These are phyloP conservation scores for Sphagnum contortum DNA, from an alignment of 225 moss, liverwort and hornwort species.

Conservation along the genomic window DNA sequence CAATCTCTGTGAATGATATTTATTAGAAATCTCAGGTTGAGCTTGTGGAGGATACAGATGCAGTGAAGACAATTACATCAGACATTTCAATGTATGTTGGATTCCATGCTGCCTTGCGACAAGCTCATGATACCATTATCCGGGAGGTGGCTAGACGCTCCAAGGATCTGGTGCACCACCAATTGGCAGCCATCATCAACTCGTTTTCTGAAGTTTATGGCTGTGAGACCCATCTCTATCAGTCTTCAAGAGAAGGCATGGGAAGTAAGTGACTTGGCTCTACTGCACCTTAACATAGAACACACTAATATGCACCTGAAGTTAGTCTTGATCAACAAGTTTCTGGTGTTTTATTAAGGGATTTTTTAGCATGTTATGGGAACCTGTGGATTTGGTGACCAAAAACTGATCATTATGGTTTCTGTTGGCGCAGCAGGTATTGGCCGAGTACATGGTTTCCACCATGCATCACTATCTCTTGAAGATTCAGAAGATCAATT, in stretches of 20 bases:
- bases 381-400: too few species aligned
- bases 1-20: too few species aligned
- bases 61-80: conserved; percentile 17
- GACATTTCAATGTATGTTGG: conserved; percentile 61
- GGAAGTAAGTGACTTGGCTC: conserved; percentile 7
- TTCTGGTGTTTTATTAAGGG: too few species aligned
- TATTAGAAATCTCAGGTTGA: too few species aligned
- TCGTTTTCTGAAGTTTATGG: conserved; percentile 41
- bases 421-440: conserved; percentile 10
- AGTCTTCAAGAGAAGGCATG: conserved; percentile 17
- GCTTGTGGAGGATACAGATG: conserved; percentile 12
- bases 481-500: conserved; percentile 16
- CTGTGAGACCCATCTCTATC: conserved; percentile 15
- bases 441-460: conserved; percentile 5
- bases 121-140: conserved; percentile 64
- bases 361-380: too few species aligned
- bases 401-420: not conserved
- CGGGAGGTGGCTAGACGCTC: conserved; percentile 54
- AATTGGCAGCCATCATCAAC: conserved; percentile 60
- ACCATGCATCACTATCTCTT: conserved; percentile 1
- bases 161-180: conserved; percentile 61
- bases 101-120: conserved; percentile 65
- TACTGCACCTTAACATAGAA: too few species aligned
- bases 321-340: too few species aligned
- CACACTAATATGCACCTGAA: too few species aligned